Percentiles rank a stretch among this genome's conserved stretches.
phyloP scores from a whole-genome alignment of 495 filamentous ascomycete genomes.

The Talaromyces adpressus region DNA sequence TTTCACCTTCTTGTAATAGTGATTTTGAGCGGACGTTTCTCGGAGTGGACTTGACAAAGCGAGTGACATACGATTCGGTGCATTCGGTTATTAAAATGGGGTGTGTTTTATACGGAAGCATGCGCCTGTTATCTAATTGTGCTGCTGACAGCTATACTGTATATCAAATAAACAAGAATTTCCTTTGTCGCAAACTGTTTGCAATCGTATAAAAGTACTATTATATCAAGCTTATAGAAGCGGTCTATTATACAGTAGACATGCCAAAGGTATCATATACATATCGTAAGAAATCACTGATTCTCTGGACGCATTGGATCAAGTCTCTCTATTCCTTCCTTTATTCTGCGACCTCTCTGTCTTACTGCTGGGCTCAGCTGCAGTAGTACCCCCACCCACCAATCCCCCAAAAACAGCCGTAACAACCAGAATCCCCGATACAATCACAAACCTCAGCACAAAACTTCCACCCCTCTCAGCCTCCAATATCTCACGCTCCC shows the following conservation, averaged over 20 bases:
- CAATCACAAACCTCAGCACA: constrained; percentile 38
- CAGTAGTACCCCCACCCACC: background rate
- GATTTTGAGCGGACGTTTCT: background rate
- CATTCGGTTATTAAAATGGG: background rate
- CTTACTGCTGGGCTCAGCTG: background rate
- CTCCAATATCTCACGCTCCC: constrained; percentile 17
- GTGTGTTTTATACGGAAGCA: background rate
- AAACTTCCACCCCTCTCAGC: constrained; percentile 27
- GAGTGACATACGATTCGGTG: background rate
- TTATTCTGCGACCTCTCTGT: background rate
- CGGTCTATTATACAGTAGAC: background rate
- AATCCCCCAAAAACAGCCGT: constrained; percentile 19
- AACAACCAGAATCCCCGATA: constrained; percentile 29
- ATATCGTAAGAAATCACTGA: background rate
- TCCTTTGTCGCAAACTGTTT: background rate
- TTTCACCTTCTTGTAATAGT: background rate
- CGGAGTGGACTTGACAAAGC: background rate
- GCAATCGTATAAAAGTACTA: background rate
- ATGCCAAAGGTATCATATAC: background rate
- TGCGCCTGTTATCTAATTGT: background rate
- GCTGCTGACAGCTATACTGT: background rate
- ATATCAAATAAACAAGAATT: constrained; percentile 7
- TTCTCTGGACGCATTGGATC: background rate
- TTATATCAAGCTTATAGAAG: background rate
- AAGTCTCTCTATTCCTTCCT: background rate